Evolutionary conservation across 108 stramenopile genomes (phyloP), one percentile per base, ranked within the genome.

Genomic region (Mayamaea pseudoterrestris): DNA sequence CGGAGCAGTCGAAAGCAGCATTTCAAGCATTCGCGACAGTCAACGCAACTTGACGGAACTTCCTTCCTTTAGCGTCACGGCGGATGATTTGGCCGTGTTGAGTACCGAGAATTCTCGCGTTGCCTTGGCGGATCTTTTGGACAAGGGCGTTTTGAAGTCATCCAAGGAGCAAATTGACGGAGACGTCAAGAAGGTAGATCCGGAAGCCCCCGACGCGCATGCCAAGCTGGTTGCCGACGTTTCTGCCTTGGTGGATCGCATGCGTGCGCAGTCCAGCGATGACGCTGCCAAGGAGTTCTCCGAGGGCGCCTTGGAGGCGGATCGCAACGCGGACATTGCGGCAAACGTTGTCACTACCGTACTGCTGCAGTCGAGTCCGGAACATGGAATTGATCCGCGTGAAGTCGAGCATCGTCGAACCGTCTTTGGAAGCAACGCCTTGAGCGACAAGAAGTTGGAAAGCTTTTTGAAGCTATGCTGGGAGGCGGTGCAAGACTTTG

Each of bases 401-500:
- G 80, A 87, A 34, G 58, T 82, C 16, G 71, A 74, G 30, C 67
- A 70, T 42, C 75, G 85, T 13, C 55, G 65, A 29, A 59, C 63
- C 35, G 46, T 65, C 12, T 87, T 87, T 50, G 85, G 85, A 37
- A 60, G 71, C 17, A 87, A 87, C 51, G 78, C 74, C 25, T 68
- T 82, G 27, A 51, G 74, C 5, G 76, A 71, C 26, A 82, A 81
- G 41, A 73, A 76, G 47, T 60, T 87, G 9, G 80, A 81, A 22
- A 58, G 66, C 42, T 92, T 88, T 53, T 59, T 88, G 35, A 52
- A 66, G 36, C 65, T 95, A 9, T 92, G 88, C 55, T 86, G 76
- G 77, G 82, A 93, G 34, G 87, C 94, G n/a, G 66, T 95, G 21
- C 86, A 95, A 32, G 94, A 97, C 47, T 77, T 88, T 60, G 90